Evolutionary conservation across 345 rosid species (phyloP), one percentile per base, ranked within the genome.

Genomic region (Firmiana major): DNA sequence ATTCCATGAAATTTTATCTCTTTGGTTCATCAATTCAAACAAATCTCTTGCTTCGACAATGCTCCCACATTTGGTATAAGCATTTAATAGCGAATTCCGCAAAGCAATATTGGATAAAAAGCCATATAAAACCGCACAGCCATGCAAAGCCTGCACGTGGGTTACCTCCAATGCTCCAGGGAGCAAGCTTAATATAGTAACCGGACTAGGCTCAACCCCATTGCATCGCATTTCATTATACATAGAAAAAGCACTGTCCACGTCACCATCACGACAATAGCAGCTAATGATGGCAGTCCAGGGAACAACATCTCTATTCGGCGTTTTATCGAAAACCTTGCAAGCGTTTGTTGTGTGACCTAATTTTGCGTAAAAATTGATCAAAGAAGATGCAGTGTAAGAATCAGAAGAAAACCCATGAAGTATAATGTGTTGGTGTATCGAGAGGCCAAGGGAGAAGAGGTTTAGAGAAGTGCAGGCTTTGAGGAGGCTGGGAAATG

Each of bases 1-100:
- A 84, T 89, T 90, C 90, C 89, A 89, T 0, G 94, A 86, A 82
- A 87, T 74, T 54, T 85, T 73, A 80, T 90, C 92, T 76, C 89
- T 78, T 75, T 84, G 64, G 31, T 81, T 77, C 88, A 87, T 87
- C 43, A 63, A 68, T 19, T 86, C 84, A 73, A 89, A 85, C 24
- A 90, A 84, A n/a, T 10, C 55, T 86, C 83, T 83, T n/a, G 83
- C 88, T 68, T 85, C 88, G 74, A 45, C 77, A 2, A 89, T 73
- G 63, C 82, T 26, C 49, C 85, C 83, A 13, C 79, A 86, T 74
- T 85, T 89, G 22, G 86, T 78, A 76, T 90, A 89, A 31, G 81
- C 76, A 82, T 77, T 86, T 77, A 90, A 43, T 68, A 90, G 63
- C 55, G 89, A 87, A 74, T 89, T 89, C 57, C 22, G 59, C 75